These are phyloP conservation scores for Volutella citrinella DNA, from an alignment of 2,329 filamentous ascomycete species.

Conservation along the genomic window DNA sequence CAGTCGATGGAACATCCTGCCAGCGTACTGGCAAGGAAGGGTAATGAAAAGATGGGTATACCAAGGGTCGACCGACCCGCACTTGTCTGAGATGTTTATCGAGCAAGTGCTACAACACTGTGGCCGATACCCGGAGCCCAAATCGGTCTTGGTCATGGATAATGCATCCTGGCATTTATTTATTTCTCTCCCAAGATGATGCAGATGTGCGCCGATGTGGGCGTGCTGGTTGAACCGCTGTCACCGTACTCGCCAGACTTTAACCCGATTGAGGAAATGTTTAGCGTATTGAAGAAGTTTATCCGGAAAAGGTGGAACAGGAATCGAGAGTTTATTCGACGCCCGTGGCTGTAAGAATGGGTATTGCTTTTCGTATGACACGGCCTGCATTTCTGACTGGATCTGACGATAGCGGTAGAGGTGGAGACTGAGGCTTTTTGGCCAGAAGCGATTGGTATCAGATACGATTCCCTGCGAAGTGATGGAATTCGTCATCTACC, in stretches of 20 bases:
- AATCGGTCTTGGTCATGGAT: conserved; percentile 34
- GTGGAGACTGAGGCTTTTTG: too few relatives aligned
- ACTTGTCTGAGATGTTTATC: conserved; percentile 28
- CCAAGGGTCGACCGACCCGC: conserved; percentile 25
- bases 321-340: conserved; percentile 14
- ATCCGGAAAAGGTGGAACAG: conserved; percentile 14
- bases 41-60: too few relatives aligned
- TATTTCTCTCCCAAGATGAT: conserved; percentile 24
- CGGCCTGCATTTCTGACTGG: too few relatives aligned
- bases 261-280: conserved; percentile 24
- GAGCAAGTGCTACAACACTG: conserved; percentile 30
- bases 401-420: too few relatives aligned
- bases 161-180: conserved; percentile 32
- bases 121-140: conserved; percentile 29
- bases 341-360: too few relatives aligned
- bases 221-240: conserved; percentile 11
- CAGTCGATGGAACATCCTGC: too few relatives aligned
- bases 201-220: conserved; percentile 23
- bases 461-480: too few relatives aligned
- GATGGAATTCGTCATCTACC: too few relatives aligned
- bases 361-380: too few relatives aligned
- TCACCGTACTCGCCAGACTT: conserved; percentile 22
- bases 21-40: too few relatives aligned
- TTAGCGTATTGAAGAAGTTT: conserved; percentile 17
- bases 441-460: too few relatives aligned